These are phyloP conservation scores for Calonectria pseudoreteaudii DNA, from an alignment of 2,329 filamentous ascomycete genomes.

Conservation along the genomic window DNA sequence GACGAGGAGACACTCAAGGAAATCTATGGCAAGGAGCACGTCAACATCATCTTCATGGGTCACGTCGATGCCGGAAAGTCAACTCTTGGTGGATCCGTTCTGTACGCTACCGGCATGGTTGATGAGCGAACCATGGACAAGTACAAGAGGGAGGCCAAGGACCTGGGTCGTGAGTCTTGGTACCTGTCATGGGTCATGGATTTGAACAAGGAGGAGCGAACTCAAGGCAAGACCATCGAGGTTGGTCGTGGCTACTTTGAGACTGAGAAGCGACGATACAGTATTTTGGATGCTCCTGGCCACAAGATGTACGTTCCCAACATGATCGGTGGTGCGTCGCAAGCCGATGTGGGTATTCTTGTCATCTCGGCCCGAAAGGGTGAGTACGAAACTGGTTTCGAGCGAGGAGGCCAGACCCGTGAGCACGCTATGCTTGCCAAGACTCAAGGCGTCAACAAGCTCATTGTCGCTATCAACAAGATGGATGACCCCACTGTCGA, in stretches of 20 bases:
- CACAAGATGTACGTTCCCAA: constrained; percentile 98
- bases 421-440: constrained; percentile 98
- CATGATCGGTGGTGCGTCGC: constrained; percentile 97
- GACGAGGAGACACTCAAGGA: constrained; percentile 83
- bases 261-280: constrained; percentile 95
- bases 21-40: constrained; percentile 92
- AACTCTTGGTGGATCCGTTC: constrained; percentile 91
- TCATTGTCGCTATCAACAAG: constrained; percentile 96
- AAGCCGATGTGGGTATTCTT: constrained; percentile 93
- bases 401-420: constrained; percentile 93
- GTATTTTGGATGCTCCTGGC: constrained; percentile 94
- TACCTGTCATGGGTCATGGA: constrained; percentile 99
- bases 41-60: constrained; percentile 98
- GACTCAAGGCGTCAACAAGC: constrained; percentile 97
- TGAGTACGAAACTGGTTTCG: constrained; percentile 98
- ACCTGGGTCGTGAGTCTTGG: constrained; percentile 96
- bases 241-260: constrained; percentile 97
- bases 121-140: constrained; percentile 98
- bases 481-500: constrained; percentile 98
- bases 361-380: constrained; percentile 98
- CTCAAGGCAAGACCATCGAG: constrained; percentile 98
- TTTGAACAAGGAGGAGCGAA: constrained; percentile 94
- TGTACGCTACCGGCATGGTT: constrained; percentile 98
- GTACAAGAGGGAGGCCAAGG: constrained; percentile 96
- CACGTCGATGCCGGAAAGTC: constrained; percentile 99